These are phyloP conservation scores for Zygotorulaspora florentina DNA, from an alignment of 805 yeast genomes.

Conservation along the genomic window DNA sequence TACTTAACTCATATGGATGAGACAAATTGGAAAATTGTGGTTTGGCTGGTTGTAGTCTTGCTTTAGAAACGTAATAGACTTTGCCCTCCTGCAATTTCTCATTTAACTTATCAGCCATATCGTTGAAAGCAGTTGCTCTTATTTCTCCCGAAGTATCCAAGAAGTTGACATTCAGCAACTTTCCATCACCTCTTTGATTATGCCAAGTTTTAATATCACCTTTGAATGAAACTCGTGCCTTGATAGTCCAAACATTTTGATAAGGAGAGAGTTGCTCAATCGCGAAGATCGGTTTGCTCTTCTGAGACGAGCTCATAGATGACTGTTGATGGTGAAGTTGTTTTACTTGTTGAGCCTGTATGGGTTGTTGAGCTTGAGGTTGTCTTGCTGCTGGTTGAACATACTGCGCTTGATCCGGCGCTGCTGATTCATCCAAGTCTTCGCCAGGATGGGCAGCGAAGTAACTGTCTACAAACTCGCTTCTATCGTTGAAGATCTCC, in stretches of 20 bases:
- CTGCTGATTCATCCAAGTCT: constrained; percentile 17
- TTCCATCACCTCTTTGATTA: constrained; percentile 83
- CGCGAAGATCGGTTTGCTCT: constrained; percentile 50
- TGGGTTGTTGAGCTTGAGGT: constrained; percentile 11
- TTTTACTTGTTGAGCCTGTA: constrained; percentile 5
- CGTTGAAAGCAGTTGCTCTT: constrained; percentile 91
- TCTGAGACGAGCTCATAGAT: constrained; percentile 23
- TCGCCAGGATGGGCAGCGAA: constrained; percentile 56
- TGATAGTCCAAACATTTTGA: constrained; percentile 86
- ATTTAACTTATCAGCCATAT: constrained; percentile 73
- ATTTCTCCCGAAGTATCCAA: constrained; percentile 95
- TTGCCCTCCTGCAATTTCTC: constrained; percentile 81
- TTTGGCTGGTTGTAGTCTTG: constrained; percentile 76
- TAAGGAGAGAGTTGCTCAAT: constrained; percentile 90
- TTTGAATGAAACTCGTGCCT: constrained; percentile 86
- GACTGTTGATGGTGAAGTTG: constrained; percentile 7
- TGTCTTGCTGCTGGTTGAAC: constrained; percentile 19
- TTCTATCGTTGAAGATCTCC: constrained; percentile 38
- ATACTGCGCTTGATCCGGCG: constrained; percentile 9
- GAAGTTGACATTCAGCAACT: constrained; percentile 80
- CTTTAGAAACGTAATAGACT: constrained; percentile 79
- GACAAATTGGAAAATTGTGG: constrained; percentile 78
- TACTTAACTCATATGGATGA: constrained; percentile 82
- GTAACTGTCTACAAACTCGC: constrained; percentile 50
- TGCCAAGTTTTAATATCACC: constrained; percentile 86